Evolutionary conservation across 2,329 filamentous ascomycete species (phyloP).

Genomic region (Phoma sp.): DNA sequence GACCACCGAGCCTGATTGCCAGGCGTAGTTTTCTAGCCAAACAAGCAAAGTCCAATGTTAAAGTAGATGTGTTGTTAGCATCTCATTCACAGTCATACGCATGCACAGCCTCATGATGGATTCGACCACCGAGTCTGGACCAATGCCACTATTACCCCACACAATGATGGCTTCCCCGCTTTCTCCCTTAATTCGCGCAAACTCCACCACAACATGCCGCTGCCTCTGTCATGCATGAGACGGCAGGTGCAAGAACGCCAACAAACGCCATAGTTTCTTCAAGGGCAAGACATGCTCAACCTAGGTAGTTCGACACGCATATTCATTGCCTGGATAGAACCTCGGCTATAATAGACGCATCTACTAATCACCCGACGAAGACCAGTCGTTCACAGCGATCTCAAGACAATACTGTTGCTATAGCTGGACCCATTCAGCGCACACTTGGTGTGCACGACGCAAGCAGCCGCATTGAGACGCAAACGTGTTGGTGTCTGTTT

Average conservation of each 20-base stretch:
- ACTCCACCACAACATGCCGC: conserved; percentile 27
- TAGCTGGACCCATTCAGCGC: no score
- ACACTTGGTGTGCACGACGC: not conserved
- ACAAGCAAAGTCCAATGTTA: no score
- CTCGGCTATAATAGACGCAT: no score
- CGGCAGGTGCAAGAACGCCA: conserved; percentile 12
- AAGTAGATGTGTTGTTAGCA: not conserved
- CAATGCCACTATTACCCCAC: conserved; percentile 46
- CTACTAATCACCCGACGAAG: no score
- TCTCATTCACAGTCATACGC: not conserved
- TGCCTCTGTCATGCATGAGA: conserved; percentile 44
- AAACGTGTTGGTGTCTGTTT: not conserved
- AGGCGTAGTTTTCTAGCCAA: not conserved
- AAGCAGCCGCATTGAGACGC: not conserved
- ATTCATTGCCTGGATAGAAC: no score
- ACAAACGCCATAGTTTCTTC: not conserved
- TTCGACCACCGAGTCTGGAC: conserved; percentile 30
- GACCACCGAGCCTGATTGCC: no score
- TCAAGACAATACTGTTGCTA: no score
- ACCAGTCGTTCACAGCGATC: no score
- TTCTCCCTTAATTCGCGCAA: conserved; percentile 39
- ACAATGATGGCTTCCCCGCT: conserved; percentile 45
- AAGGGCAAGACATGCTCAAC: not conserved
- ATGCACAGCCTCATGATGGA: conserved; percentile 35
- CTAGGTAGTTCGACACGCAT: not conserved